Percentiles rank a stretch among this genome's conserved stretches.
Evolutionary conservation across 2,329 filamentous ascomycete species (phyloP).

Genomic region (Ophiostoma piceae): DNA sequence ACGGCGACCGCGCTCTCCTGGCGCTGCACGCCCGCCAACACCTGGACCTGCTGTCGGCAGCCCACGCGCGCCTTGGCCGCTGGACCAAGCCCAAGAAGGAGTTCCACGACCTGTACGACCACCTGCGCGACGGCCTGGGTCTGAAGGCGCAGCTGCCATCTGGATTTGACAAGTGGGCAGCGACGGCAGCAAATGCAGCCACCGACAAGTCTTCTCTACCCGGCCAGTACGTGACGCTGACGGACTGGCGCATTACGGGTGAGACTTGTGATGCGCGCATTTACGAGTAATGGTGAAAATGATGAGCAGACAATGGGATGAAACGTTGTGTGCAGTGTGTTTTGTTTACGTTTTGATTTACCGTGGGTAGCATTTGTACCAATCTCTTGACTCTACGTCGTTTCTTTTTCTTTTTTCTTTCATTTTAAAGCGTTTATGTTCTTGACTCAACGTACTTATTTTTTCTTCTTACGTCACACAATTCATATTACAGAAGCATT

Average conservation of each 20-base stretch:
- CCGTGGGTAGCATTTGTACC: not conserved
- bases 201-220: constrained; percentile 26
- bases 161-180: constrained; percentile 29
- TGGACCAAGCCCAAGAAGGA: constrained; percentile 30
- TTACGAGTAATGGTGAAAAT: not conserved
- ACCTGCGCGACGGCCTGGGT: constrained; percentile 24
- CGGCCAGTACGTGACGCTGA: constrained; percentile 24
- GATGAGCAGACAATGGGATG: not conserved
- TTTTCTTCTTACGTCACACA: not conserved
- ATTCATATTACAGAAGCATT: no score
- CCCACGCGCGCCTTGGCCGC: constrained; percentile 26
- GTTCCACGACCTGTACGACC: constrained; percentile 28
- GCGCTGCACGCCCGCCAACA: constrained; percentile 27
- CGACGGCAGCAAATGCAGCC: constrained; percentile 20
- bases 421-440: not conserved
- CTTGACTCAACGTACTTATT: not conserved
- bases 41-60: constrained; percentile 27
- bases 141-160: constrained; percentile 24
- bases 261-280: not conserved
- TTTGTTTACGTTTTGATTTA: not conserved
- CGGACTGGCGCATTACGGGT: not conserved
- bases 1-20: constrained; percentile 23
- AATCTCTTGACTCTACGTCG: not conserved
- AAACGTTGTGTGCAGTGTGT: not conserved
- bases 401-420: not conserved